phyloP scores from a whole-genome alignment of 257 asterid genomes.

The Haberlea rhodopensis region DNA sequence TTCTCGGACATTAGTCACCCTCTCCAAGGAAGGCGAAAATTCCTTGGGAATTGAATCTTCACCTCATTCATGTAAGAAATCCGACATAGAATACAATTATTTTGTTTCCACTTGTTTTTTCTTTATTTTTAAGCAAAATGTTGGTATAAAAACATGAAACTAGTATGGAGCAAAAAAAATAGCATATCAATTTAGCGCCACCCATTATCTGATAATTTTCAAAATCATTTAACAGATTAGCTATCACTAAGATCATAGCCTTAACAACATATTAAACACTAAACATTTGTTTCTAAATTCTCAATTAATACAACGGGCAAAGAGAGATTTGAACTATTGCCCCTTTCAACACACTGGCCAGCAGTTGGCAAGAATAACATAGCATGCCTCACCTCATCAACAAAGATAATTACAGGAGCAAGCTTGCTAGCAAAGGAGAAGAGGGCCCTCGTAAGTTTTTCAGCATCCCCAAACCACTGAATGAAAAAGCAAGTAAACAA shows the following conservation, averaged over 20 bases:
- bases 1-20: neutral
- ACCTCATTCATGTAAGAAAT: neutral
- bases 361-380: constrained; percentile 15
- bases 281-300: too few species aligned
- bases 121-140: too few species aligned
- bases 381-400: constrained; percentile 78
- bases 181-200: neutral
- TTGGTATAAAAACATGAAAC: too few species aligned
- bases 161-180: too few species aligned
- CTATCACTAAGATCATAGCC: neutral
- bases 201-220: neutral
- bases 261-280: neutral
- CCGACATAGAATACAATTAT: neutral
- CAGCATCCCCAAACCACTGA: constrained; percentile 99
- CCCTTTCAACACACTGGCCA: constrained; percentile 12
- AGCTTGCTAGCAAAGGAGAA: constrained; percentile 97
- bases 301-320: constrained; percentile 10
- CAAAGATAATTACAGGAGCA: constrained; percentile 92
- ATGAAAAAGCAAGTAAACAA: constrained; percentile 33
- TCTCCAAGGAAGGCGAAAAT: neutral
- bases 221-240: neutral
- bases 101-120: neutral
- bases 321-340: constrained; percentile 7
- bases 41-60: too few species aligned
- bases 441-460: constrained; percentile 89